Base-by-base conservation (phyloP, 129 eudicot species). In the Centella asiatica region DNA sequence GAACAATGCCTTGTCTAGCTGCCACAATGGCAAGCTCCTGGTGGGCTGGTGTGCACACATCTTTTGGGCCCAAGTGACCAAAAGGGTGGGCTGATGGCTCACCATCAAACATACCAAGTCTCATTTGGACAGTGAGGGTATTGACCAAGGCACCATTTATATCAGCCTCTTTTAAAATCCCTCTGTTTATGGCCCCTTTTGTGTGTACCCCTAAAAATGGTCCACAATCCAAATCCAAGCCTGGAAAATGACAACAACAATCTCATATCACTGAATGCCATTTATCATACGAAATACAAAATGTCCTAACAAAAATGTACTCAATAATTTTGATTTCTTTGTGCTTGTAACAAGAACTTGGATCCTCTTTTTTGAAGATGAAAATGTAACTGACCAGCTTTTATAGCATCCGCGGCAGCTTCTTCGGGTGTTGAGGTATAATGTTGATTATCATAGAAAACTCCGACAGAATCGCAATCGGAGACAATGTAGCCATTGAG, bases 211-310 rank as follows among this genome's bases (percentile, higher is more conserved):
- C 78, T 2, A 83, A 73, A 60, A 83, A 90, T 29, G 94, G 83
- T 65, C 94, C 97, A 37, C 97, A 90, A 50, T 90, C 95, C 94
- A 90, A 83, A 77, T 90, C 97, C 83, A 90, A 68, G 64, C 97
- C 95, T 87, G 68, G 29, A 57, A 1, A 1, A 27, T 19, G 15
- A 39, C 17, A 18, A 44, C 3, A 44, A 60, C 57, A 65, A 40
- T 3, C 9, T 20, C 12, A 6, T 63, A 24, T 6, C 24, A 11
- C 25, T 15, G 9, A 20, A 24, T 6, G 26, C 0, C 8, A 39
- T 45, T 44, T 13, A 1, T 18, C n/a, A n/a, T n/a, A n/a, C n/a
- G n/a, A n/a, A n/a, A n/a, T n/a, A n/a, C n/a, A n/a, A n/a, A n/a
- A n/a, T n/a, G n/a, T n/a, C n/a, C n/a, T n/a, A n/a, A n/a, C n/a